phyloP scores from a whole-genome alignment of 2,329 filamentous ascomycete genomes.

The Talaromyces sp. region DNA sequence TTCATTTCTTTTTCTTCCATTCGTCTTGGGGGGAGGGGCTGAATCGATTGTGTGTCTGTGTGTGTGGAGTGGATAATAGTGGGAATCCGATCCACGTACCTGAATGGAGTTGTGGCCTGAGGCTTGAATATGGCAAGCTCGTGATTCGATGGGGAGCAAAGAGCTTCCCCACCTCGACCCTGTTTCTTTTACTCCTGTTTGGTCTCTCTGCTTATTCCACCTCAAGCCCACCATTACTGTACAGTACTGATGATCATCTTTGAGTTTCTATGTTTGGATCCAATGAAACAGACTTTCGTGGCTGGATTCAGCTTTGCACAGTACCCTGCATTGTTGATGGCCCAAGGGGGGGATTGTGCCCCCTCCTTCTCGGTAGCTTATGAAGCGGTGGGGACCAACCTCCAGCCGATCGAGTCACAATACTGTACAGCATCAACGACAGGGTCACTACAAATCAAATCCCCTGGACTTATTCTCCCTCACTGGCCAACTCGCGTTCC shows the following conservation, averaged over 20 bases:
- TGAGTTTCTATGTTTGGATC: background rate
- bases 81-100: background rate
- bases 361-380: constrained; percentile 2
- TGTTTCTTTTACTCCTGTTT: background rate
- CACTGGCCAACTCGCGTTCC: constrained; percentile 7
- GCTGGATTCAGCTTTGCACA: background rate
- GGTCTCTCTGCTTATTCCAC: background rate
- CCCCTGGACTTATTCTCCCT: constrained; percentile 10
- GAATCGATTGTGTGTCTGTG: background rate
- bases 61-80: background rate
- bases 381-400: constrained; percentile 19
- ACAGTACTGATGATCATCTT: background rate
- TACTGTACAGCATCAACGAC: constrained; percentile 6
- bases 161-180: background rate
- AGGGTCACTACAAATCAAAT: constrained; percentile 15
- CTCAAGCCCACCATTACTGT: no score
- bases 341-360: background rate
- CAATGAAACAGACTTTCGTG: background rate
- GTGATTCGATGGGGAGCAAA: background rate
- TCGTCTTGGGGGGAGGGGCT: no score
- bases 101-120: background rate
- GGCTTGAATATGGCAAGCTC: background rate
- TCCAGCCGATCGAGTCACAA: constrained; percentile 15
- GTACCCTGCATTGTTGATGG: background rate
- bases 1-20: no score